Conservation (phyloP, 768 basidiomycete genomes). For the Trametes cubensis region DNA sequence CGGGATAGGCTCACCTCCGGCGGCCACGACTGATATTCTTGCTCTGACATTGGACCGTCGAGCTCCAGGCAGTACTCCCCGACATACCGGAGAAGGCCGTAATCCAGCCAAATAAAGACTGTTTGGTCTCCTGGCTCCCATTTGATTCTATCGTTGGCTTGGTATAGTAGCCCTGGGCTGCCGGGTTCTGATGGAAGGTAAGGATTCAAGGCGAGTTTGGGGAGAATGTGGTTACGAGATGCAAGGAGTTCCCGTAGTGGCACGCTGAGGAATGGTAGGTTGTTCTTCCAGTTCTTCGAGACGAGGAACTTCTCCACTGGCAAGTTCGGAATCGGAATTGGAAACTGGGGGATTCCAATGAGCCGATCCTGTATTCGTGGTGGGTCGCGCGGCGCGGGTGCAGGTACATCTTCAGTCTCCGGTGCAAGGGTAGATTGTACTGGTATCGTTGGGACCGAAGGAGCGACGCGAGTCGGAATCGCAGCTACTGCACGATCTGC, state of each 20-base stretch:
- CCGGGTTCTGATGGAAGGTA: not conserved
- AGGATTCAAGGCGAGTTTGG: not conserved
- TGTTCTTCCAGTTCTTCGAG: not conserved
- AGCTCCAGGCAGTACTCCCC: not conserved
- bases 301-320: too few species aligned
- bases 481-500: too few species aligned
- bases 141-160: not conserved
- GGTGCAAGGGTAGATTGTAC: too few species aligned
- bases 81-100: not conserved
- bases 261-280: not conserved
- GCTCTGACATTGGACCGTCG: not conserved
- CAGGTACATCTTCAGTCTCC: too few species aligned
- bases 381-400: too few species aligned
- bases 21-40: not conserved
- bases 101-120: not conserved
- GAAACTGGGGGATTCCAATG: too few species aligned
- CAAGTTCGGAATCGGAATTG: too few species aligned
- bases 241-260: not conserved
- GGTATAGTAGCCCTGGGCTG: not conserved
- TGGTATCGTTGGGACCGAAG: too few species aligned
- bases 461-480: too few species aligned
- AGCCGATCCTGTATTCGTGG: too few species aligned
- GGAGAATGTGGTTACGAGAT: slow-evolving; percentile 1
- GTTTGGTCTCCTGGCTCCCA: slow-evolving; percentile 7
- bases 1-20: not conserved